A percentile compares a stretch with the other conserved stretches of the same genome.
phyloP scores from a whole-genome alignment of 2,329 filamentous ascomycete species.

The Microsporum canis region DNA sequence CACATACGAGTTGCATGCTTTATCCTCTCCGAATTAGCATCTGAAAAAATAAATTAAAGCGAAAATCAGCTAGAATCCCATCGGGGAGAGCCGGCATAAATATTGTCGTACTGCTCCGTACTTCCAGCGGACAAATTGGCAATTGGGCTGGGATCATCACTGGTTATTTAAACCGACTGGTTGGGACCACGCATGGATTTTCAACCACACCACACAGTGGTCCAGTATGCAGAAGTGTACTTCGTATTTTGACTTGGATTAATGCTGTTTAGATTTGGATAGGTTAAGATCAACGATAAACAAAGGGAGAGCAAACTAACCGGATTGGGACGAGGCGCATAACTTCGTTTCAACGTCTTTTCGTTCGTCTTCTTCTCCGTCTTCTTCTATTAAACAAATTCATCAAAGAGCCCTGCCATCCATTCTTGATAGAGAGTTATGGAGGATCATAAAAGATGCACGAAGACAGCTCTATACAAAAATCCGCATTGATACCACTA shows the following conservation, averaged over 20 bases:
- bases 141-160: neutral
- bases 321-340: neutral
- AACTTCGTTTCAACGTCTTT: neutral
- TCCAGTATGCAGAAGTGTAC: neutral
- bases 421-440: too few relatives aligned
- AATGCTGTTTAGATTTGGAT: neutral
- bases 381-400: neutral
- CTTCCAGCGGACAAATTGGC: neutral
- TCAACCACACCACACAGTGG: neutral
- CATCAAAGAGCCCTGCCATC: too few relatives aligned
- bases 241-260: neutral
- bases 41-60: too few relatives aligned
- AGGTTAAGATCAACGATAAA: neutral
- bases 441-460: too few relatives aligned
- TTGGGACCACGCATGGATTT: neutral
- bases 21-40: too few relatives aligned
- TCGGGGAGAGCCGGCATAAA: neutral
- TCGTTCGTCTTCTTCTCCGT: neutral
- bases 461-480: too few relatives aligned
- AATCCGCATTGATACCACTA: too few relatives aligned
- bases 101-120: neutral
- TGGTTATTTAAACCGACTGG: neutral
- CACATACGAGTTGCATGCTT: too few relatives aligned
- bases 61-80: neutral
- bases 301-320: neutral